A percentile compares a stretch with the other conserved stretches of the same genome.
phyloP scores from a whole-genome alignment of 495 filamentous ascomycete species.

The Daldinia caldariorum region DNA sequence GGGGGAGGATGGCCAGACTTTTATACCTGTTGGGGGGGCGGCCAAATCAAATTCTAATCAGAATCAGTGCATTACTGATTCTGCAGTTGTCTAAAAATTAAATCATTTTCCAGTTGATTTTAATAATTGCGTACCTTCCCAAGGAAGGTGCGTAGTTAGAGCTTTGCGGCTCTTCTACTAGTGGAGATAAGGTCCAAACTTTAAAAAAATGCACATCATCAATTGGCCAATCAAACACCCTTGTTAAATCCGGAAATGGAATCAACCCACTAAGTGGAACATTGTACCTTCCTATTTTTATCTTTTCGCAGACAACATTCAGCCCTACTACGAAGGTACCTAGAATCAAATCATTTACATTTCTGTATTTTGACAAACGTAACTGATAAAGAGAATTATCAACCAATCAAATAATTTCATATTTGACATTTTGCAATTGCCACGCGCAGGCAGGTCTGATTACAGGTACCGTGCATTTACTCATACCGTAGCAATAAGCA shows the following conservation, averaged over 20 bases:
- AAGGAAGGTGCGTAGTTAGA: neutral
- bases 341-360: too few relatives aligned
- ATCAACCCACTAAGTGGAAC: slow-evolving; percentile 6
- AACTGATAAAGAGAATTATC: too few relatives aligned
- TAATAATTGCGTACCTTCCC: neutral
- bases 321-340: too few relatives aligned
- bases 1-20: neutral
- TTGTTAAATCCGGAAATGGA: slow-evolving; percentile 21
- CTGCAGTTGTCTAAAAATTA: neutral
- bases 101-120: neutral
- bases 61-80: neutral
- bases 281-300: slow-evolving; percentile 19
- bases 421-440: too few relatives aligned
- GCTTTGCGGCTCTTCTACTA: slow-evolving; percentile 28
- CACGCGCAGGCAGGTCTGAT: too few relatives aligned
- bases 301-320: neutral
- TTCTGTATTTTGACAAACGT: too few relatives aligned
- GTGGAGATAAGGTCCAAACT: neutral
- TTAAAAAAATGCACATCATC: neutral
- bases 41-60: neutral
- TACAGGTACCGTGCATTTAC: too few relatives aligned
- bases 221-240: slow-evolving; percentile 17
- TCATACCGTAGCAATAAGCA: too few relatives aligned
- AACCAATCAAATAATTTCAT: too few relatives aligned
- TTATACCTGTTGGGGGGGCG: neutral